Evolutionary conservation across 1,284 basidiomycete species (phyloP).

Genomic region (Fomitiporia mediterranea): DNA sequence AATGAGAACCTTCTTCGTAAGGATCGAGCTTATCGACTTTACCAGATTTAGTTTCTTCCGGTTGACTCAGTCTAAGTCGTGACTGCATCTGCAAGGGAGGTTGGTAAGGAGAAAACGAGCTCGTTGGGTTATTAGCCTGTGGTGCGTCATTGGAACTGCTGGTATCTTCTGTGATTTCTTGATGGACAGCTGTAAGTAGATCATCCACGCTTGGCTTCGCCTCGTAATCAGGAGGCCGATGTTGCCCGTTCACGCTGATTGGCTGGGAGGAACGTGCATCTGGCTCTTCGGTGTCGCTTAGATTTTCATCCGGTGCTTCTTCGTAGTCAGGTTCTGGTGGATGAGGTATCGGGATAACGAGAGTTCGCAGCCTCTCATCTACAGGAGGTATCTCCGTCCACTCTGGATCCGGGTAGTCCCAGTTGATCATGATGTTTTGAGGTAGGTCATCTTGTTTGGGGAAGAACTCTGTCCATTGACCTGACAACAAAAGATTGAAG

Average conservation of each 20-base stretch:
- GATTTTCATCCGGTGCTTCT: not conserved
- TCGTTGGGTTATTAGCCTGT: not conserved
- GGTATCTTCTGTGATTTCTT: not conserved
- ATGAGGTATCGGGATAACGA: not conserved
- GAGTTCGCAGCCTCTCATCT: not conserved
- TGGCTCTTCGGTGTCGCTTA: not conserved
- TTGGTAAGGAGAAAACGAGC: not conserved
- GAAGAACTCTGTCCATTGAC: slow-evolving; percentile 10
- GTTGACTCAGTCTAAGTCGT: not conserved
- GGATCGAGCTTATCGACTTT: slow-evolving; percentile 3
- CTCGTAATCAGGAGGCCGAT: not conserved
- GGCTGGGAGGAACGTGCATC: too few species aligned
- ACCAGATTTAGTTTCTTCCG: not conserved
- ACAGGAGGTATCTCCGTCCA: not conserved
- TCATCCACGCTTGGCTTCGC: not conserved
- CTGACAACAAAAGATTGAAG: too few species aligned
- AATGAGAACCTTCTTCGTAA: slow-evolving; percentile 1
- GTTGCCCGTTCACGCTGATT: not conserved
- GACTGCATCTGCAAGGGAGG: not conserved
- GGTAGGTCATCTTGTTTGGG: slow-evolving; percentile 6
- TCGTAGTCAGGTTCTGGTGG: not conserved
- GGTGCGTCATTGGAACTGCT: too few species aligned
- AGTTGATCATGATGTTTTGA: slow-evolving; percentile 3
- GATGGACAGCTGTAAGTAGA: not conserved
- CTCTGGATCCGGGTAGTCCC: slow-evolving; percentile 4